These are phyloP conservation scores for Senna tora DNA, from an alignment of 306 rosid species.

Conservation along the genomic window DNA sequence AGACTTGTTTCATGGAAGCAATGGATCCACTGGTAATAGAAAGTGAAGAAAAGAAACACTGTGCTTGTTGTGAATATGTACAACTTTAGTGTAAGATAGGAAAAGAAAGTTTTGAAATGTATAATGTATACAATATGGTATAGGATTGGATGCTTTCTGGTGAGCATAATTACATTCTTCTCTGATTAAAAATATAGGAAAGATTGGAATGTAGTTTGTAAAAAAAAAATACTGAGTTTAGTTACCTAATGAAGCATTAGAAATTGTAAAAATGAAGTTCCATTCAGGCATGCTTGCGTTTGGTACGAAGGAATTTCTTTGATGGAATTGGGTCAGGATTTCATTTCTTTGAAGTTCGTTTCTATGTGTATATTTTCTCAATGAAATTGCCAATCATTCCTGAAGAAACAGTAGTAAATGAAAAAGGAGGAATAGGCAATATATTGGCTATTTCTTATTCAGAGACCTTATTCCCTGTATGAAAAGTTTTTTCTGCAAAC, in stretches of 20 bases:
- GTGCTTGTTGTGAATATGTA: conserved; percentile 43
- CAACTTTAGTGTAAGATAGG: conserved; percentile 42
- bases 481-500: neutral
- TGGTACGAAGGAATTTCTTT: too few relatives aligned
- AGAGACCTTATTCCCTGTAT: neutral
- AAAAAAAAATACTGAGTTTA: too few relatives aligned
- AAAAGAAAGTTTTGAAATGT: conserved; percentile 39
- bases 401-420: too few relatives aligned
- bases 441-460: too few relatives aligned
- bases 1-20: conserved; percentile 60
- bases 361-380: too few relatives aligned
- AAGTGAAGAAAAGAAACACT: conserved; percentile 45
- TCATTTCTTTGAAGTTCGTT: too few relatives aligned
- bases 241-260: too few relatives aligned
- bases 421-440: too few relatives aligned
- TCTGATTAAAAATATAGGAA: conserved; percentile 29
- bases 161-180: neutral
- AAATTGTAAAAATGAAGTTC: too few relatives aligned
- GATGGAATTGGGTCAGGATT: too few relatives aligned
- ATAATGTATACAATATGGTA: conserved; percentile 20
- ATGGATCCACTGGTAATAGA: conserved; percentile 65
- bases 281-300: too few relatives aligned
- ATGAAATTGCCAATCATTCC: too few relatives aligned
- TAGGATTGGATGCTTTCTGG: conserved; percentile 6
- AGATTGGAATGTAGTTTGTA: neutral